Percentiles rank a stretch among this genome's conserved stretches.
Evolutionary conservation across 192 early-diverging fungal genomes (phyloP).

Genomic region (Mortierella alpina): DNA sequence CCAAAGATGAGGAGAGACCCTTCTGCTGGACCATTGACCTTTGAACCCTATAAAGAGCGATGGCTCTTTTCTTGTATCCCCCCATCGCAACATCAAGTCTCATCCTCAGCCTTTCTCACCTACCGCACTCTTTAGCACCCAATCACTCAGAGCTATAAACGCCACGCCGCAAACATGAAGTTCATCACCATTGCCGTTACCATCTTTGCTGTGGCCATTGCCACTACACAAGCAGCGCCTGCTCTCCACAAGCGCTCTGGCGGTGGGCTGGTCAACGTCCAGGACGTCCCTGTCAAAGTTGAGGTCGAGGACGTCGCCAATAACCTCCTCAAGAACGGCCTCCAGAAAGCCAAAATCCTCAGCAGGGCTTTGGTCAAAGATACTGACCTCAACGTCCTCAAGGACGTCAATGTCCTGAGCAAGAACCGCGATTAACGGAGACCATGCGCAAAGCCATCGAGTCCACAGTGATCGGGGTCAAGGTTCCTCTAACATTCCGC

Average conservation of each 20-base stretch:
- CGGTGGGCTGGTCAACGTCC: neutral
- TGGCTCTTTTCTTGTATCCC: too few species aligned
- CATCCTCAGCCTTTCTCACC: conserved; percentile 6
- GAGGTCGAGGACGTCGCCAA: neutral
- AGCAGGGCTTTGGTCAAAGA: too few species aligned
- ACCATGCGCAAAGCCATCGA: neutral
- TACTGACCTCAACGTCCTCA: neutral
- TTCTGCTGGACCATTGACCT: too few species aligned
- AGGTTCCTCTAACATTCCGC: neutral
- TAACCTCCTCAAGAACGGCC: neutral
- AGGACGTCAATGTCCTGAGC: conserved; percentile 1
- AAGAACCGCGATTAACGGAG: conserved; percentile 2
- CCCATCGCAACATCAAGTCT: conserved; percentile 3
- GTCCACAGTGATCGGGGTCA: neutral
- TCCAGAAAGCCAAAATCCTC: neutral
- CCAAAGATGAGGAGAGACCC: too few species aligned
- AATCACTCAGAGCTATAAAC: too few species aligned
- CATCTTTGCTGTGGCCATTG: conserved; percentile 5
- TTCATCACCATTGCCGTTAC: conserved; percentile 15
- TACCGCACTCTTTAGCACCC: neutral
- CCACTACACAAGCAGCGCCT: conserved; percentile 15
- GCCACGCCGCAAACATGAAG: conserved; percentile 17
- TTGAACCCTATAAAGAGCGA: too few species aligned
- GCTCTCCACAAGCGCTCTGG: neutral
- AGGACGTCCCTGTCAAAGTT: neutral